These are phyloP conservation scores for Ilex paraguariensis DNA, from an alignment of 305 asterid genomes.

Conservation along the genomic window DNA sequence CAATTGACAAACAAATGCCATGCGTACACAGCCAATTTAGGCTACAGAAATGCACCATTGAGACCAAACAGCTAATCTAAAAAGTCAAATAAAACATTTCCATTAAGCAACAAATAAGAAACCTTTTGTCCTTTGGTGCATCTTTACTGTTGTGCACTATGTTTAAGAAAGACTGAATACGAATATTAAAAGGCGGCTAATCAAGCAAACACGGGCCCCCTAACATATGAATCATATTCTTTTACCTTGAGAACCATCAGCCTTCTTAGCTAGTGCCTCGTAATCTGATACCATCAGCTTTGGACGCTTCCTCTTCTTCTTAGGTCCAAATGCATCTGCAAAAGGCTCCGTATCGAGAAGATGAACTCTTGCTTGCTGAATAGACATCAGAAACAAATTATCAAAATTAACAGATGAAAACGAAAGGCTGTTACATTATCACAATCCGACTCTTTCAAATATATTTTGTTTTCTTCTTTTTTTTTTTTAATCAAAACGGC, in stretches of 20 bases:
- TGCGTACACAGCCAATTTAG: not conserved
- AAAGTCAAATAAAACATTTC: too few species aligned
- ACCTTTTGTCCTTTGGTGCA: too few species aligned
- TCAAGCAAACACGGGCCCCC: too few species aligned
- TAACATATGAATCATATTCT: too few species aligned
- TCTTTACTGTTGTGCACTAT: too few species aligned
- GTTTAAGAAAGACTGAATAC: too few species aligned
- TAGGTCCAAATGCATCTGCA: constrained; percentile 86
- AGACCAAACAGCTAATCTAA: not conserved
- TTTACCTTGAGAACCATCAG: constrained; percentile 84
- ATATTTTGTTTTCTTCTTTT: too few species aligned
- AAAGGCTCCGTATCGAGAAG: constrained; percentile 89
- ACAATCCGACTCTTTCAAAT: too few species aligned
- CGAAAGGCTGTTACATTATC: not conserved
- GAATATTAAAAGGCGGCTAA: too few species aligned
- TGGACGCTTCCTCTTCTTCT: constrained; percentile 84
- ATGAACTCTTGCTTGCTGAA: constrained; percentile 92
- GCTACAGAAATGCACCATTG: not conserved
- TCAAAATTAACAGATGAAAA: constrained; percentile 15
- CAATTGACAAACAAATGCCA: constrained; percentile 9
- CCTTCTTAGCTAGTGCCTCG: constrained; percentile 65
- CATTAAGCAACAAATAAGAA: too few species aligned
- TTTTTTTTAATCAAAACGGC: too few species aligned
- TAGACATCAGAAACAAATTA: constrained; percentile 14
- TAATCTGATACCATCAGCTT: constrained; percentile 65